Conservation (phyloP, 2,329 filamentous ascomycete species). For the Neophaeococcomyces aloes region DNA sequence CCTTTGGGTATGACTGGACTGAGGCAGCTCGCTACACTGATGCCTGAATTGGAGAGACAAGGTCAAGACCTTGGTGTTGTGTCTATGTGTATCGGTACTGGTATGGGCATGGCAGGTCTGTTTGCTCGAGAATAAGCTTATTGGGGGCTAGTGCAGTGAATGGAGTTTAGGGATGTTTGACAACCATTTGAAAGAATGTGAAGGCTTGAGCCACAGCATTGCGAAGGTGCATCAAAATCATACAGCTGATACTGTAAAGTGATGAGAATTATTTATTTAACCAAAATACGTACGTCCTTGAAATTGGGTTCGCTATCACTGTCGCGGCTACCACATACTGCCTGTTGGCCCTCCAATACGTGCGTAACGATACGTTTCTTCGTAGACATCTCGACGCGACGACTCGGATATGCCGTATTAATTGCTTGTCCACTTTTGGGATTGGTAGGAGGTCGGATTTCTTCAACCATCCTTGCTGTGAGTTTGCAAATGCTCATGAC, state of each 20-base stretch:
- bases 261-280: neutral
- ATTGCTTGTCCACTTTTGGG: too few species aligned
- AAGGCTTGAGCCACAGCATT: neutral
- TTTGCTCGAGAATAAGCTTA: conserved; percentile 53
- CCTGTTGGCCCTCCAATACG: too few species aligned
- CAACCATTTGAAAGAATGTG: neutral
- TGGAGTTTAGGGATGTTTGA: neutral
- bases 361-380: too few species aligned
- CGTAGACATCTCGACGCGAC: too few species aligned
- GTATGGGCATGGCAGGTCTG: conserved; percentile 65
- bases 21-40: conserved; percentile 64
- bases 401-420: too few species aligned
- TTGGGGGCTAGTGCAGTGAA: neutral
- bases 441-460: too few species aligned
- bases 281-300: neutral
- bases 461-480: too few species aligned
- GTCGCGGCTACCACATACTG: too few species aligned
- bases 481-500: too few species aligned
- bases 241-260: neutral
- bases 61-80: conserved; percentile 70
- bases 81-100: conserved; percentile 80
- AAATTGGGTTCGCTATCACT: too few species aligned
- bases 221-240: neutral
- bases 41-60: conserved; percentile 57
- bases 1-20: conserved; percentile 82